Evolutionary conservation across 1,284 basidiomycete genomes (phyloP), one percentile per base, ranked within the genome.

Genomic region (Fomitopsis betulina): DNA sequence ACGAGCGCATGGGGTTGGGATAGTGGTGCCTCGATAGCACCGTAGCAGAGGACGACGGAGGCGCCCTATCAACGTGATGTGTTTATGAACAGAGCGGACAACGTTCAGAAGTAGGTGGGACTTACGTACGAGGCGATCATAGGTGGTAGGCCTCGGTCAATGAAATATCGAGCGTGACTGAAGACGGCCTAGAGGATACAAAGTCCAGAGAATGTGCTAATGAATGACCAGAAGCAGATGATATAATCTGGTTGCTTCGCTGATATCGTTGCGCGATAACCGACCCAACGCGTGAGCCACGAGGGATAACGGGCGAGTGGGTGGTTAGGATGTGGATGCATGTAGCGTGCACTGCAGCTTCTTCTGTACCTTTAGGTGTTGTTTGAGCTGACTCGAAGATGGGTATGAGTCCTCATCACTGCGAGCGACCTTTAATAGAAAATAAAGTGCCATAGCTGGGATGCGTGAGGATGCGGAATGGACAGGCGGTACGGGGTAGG

Each of bases 1-100:
- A 88, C 56, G 15, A 86, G 72, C 12, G 81, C 73, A n/a, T 84
- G 75, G 10, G 86, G 85, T 68, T 87, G 85, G 0, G 83, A 79
- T 37, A 87, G 70, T 2, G 86, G 85, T 2, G 77, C 75, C 38
- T 87, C 84, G 38, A 85, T 77, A 1, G 79, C 77, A 13, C 81
- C 83, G 60, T 82, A 87, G 21, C 81, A 73, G 27, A 89, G 73
- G 3, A 86, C 82, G 10, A 83, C 84, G 5, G 79, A 79, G 15
- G 85, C 85, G 21, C 84, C 85, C 81, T 84, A 66, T 5, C 9
- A 15, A 12, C 32, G 27, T 33, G 5, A 32, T 10, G 13, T 37
- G 25, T 2, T 15, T 17, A 33, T n/a, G 30, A 32, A 30, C 13
- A 3, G 6, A 32, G 47, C 13, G 5, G 6, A 21, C 3, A 7